Evolutionary conservation across 768 basidiomycete species (phyloP).

Genomic region (Termitomyces sp.): DNA sequence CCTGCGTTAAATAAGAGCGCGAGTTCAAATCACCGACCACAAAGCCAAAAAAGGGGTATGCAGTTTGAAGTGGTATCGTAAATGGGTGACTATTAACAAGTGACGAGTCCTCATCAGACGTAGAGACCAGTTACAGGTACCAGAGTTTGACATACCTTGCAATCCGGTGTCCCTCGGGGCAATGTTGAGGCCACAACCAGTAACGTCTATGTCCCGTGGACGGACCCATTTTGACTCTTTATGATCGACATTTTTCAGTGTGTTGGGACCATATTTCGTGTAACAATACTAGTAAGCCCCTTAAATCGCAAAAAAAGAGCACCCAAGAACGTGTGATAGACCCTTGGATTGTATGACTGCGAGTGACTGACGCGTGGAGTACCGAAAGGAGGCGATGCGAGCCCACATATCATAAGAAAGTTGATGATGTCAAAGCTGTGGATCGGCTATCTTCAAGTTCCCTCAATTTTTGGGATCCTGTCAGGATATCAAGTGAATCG

Average conservation of each 20-base stretch:
- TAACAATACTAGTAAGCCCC: neutral
- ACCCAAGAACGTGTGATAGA: neutral
- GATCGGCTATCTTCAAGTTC: neutral
- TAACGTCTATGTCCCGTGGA: neutral
- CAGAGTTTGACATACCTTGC: neutral
- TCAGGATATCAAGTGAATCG: neutral
- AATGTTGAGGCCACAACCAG: slow-evolving; percentile 1
- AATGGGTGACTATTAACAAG: slow-evolving; percentile 4
- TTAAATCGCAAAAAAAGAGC: neutral
- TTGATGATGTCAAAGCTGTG: neutral
- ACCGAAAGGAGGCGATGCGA: slow-evolving; percentile 8
- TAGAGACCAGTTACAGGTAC: slow-evolving; percentile 2
- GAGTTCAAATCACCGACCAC: neutral
- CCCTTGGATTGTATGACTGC: neutral
- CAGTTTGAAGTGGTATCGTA: neutral
- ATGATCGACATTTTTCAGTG: slow-evolving; percentile 2
- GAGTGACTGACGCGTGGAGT: neutral
- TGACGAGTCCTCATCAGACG: slow-evolving; percentile 14
- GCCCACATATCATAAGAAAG: neutral
- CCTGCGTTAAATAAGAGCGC: neutral
- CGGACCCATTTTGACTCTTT: neutral
- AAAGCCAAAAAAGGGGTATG: neutral
- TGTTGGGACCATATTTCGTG: neutral
- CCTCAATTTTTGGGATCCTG: neutral
- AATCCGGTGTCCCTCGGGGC: neutral